Conservation (phyloP, 108 stramenopile genomes). For the Conticribra guillardii region DNA sequence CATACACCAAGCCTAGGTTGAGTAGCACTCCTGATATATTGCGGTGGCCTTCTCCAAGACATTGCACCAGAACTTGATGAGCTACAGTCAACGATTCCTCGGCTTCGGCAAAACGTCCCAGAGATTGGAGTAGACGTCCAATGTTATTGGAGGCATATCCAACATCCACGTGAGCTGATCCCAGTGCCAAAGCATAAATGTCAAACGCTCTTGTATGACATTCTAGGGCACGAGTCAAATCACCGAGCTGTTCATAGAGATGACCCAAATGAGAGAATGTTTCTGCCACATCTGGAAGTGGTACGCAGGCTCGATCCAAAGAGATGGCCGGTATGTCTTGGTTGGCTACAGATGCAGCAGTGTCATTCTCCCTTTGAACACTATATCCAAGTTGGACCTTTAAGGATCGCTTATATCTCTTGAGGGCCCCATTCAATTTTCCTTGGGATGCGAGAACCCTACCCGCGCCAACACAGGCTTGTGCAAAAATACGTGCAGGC, state of each 20-base stretch:
- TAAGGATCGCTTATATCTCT: conserved; percentile 17
- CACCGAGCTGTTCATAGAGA: conserved; percentile 7
- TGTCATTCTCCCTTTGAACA: too few species aligned
- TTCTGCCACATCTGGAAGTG: conserved; percentile 16
- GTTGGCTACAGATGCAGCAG: neutral
- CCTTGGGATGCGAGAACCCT: conserved; percentile 25
- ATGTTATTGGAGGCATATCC: conserved; percentile 4
- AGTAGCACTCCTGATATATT: conserved; percentile 10
- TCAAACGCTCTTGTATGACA: conserved; percentile 6
- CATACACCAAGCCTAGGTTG: conserved; percentile 5
- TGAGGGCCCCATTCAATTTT: conserved; percentile 1
- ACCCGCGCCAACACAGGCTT: conserved; percentile 26
- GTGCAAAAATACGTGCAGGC: conserved; percentile 11
- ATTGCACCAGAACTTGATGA: conserved; percentile 76
- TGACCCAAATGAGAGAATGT: conserved; percentile 14
- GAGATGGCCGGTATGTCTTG: conserved; percentile 8
- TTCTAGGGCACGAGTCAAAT: neutral
- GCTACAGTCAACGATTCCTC: conserved; percentile 3
- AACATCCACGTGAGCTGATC: conserved; percentile 11
- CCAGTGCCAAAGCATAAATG: neutral
- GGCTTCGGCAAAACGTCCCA: conserved; percentile 7
- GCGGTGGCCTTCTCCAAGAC: conserved; percentile 70
- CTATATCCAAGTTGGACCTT: conserved; percentile 14
- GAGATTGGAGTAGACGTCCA: conserved; percentile 7
- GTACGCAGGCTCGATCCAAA: conserved; percentile 10